Percentiles rank a stretch among this genome's conserved stretches.
phyloP scores from a whole-genome alignment of 2,329 filamentous ascomycete genomes.

The Amphichorda felina region DNA sequence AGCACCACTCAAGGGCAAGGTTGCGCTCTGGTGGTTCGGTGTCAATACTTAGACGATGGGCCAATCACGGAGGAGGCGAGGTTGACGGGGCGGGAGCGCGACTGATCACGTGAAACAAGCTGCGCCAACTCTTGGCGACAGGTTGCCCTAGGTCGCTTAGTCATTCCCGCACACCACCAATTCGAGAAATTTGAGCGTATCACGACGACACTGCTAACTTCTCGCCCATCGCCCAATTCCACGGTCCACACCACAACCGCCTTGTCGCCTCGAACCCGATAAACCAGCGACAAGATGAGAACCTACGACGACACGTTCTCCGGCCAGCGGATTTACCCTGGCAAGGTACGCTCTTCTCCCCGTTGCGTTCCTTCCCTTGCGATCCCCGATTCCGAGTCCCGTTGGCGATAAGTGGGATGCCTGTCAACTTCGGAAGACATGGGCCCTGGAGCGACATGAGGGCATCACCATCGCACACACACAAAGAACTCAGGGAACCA shows the following conservation, averaged over 20 bases:
- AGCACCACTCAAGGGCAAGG: not conserved
- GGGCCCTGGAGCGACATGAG: too few relatives aligned
- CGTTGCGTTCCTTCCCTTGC: not conserved
- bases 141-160: slow-evolving; percentile 28
- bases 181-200: slow-evolving; percentile 25
- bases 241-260: slow-evolving; percentile 24
- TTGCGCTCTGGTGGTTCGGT: not conserved
- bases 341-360: slow-evolving; percentile 40
- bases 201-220: slow-evolving; percentile 15
- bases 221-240: slow-evolving; percentile 19
- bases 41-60: slow-evolving; percentile 5
- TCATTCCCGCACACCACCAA: slow-evolving; percentile 27
- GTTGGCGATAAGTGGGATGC: too few relatives aligned
- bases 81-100: not conserved
- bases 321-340: slow-evolving; percentile 55
- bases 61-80: too few relatives aligned
- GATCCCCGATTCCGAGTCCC: not conserved
- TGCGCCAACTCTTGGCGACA: slow-evolving; percentile 10
- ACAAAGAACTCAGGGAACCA: too few relatives aligned
- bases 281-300: slow-evolving; percentile 43
- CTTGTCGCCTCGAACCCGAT: slow-evolving; percentile 27
- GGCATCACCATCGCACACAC: too few relatives aligned
- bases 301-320: slow-evolving; percentile 57
- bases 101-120: slow-evolving; percentile 14
- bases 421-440: too few relatives aligned